Base-by-base conservation (phyloP, 768 basidiomycete genomes). In the Termitomyces sp. region DNA sequence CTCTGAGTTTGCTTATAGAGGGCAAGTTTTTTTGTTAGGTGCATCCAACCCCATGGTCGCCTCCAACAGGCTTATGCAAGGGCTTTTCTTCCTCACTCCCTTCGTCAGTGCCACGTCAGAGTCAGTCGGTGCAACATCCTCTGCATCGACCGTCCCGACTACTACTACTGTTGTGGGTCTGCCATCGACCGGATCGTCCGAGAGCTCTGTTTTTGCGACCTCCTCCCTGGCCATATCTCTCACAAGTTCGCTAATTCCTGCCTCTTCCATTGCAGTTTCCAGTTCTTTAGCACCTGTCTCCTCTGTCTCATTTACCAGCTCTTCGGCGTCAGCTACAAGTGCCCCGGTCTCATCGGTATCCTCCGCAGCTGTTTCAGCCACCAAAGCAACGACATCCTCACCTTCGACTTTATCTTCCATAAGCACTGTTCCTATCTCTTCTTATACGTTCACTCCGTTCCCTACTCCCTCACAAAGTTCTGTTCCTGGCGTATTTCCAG, bases 391-490 rank as follows among this genome's bases (percentile, higher is more conserved):
- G n/a, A 49, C 50, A 1, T 26, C 58, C 24, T 52, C 47, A 24
- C 51, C 60, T 38, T 54, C 52, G 5, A 57, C 61, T 26, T 56
- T 57, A 28, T 54, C 59, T 22, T 52, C 43, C 22, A 57, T 58
- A n/a, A 58, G 33, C 51, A 57, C 51, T 3, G 44, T 58, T 42
- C 53, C 61, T 20, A 57, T 64, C 59, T 59, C 61, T 58, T 56
- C 58, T 30, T 50, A 59, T 58, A 61, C 63, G 42, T 66, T 88
- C 75, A 70, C 77, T 13, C 79, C 85, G 4, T 87, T 80, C 74
- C 85, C 87, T 1, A 75, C 80, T 14, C 85, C 88, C 16, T 79
- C 82, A 0, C 78, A 83, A 54, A 63, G 72, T 0, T 77, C 88
- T 7, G 70, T 82, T 51, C 75, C 81, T 0, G 78, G 78, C 8